Evolutionary conservation across 2,329 filamentous ascomycete species (phyloP), one percentile per base, ranked within the genome.

Genomic region (Fusarium cicatricum): DNA sequence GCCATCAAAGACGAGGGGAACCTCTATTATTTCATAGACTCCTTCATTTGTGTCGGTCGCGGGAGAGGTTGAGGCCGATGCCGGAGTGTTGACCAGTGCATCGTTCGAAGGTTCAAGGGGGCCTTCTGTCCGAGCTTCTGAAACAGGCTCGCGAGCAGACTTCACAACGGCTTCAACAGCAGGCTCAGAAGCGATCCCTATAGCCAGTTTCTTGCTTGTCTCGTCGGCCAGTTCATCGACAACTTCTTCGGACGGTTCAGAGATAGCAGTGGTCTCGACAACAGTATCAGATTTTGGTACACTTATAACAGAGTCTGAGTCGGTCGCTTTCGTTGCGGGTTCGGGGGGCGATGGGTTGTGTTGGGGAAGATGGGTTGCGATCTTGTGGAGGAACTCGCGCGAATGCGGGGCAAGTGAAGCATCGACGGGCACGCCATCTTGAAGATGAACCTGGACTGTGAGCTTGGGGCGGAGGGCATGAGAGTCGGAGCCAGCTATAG

Each of bases 1-100:
- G 16, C 83, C 82, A 68, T 95, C 91, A 19, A 91, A 91, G 2
- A 85, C 85, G 3, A 96, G 77, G 15, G 91, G 89, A 7, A 96
- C 84, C 70, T 93, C 88, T n/a, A 96, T 72, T 10, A 65, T 73
- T 55, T 76, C 72, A 41, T 70, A 70, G 6, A 33, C 57, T 26
- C 60, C 61, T 4, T 58, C 28, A 12, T 36, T 44, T 16, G 29
- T 15, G 17, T 58, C 47, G 15, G 19, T 36, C 21, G 29, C 15
- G 14, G 45, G 32, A 31, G 44, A 14, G 15, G 21, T 8, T 6
- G 49, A 37, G 34, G 26, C 40, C 21, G 29, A 15, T 23, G 40
- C 28, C 15, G 46, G 46, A 32, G 33, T 16, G 36, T 53, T 21
- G 15, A 4, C 17, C 10, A 17, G 33, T 26, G 14, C 29, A 29